Evolutionary conservation across 2,329 filamentous ascomycete species (phyloP), one percentile per base, ranked within the genome.

Genomic region (Alternaria longipes): DNA sequence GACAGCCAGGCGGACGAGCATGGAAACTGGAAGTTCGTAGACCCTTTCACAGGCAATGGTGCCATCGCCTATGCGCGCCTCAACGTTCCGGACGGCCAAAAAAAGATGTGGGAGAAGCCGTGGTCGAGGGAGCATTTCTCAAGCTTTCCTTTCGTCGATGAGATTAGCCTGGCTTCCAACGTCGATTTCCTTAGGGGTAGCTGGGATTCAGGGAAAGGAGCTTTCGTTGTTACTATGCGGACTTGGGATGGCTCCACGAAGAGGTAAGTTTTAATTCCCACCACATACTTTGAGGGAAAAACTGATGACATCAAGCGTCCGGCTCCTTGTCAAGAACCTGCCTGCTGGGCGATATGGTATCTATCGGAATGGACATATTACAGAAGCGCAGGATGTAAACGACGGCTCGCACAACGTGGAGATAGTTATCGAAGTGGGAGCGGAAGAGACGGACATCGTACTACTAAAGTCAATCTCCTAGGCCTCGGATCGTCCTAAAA

Each of bases 81-180:
- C 20, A 80, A 81, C 58, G 74, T 81, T 11, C 54, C 65, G 5
- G 71, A 79, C 59, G 79, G 80, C 12, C 74, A 76, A 67, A 74
- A 70, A 63, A 75, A 56, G 38, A 76, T 79, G 70, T 81, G 69
- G 66, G 75, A 77, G 30, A 20, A 57, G n/a, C 75, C 77, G 1
- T 78, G 75, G 72, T 70, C 65, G 0, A 54, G 51, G 14, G 67
- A 74, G 14, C 60, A 69, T 9, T 42, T 74, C 56, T 14, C 72
- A 72, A n/a, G 71, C 69, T 28, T 76, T 70, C 62, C 79, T 65
- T 73, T 62, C 41, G 63, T 76, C 14, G 66, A 69, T 56, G 64
- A 62, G 1, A 12, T 74, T 1, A 62, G 56, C 8, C 52, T 74
- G 4, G 57, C 40, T 7, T 58, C 65, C 20, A 71, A 62, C 2